These are phyloP conservation scores for Entomortierella chlamydospora DNA, from an alignment of 192 early-diverging fungal species.

Conservation along the genomic window DNA sequence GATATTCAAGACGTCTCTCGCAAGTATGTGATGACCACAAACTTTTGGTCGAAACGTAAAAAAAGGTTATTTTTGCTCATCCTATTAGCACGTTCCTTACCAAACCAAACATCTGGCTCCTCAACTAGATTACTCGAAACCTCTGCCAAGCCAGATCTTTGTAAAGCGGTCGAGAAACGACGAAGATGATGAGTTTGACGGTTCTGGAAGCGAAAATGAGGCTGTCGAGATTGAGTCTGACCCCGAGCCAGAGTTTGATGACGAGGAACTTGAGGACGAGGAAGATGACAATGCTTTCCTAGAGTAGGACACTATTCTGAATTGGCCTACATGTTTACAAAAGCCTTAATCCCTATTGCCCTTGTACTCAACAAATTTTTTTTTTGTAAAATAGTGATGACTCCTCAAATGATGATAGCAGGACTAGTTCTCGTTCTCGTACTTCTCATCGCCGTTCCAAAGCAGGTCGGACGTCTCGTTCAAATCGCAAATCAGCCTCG, in stretches of 20 bases:
- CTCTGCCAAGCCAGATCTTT: conserved; percentile 19
- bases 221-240: conserved; percentile 42
- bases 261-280: conserved; percentile 45
- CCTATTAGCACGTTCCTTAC: no score
- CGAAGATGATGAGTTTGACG: conserved; percentile 53
- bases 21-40: conserved; percentile 53
- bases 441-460: conserved; percentile 6
- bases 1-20: conserved; percentile 56
- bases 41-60: no score
- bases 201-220: conserved; percentile 41
- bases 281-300: conserved; percentile 53
- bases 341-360: no score
- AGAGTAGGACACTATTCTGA: conserved; percentile 11
- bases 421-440: conserved; percentile 28
- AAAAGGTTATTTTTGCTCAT: no score
- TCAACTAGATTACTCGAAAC: conserved; percentile 44
- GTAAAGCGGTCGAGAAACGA: conserved; percentile 33
- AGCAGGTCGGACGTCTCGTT: not conserved
- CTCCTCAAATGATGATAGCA: conserved; percentile 28
- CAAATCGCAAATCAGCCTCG: conserved; percentile 10
- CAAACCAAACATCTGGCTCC: not conserved
- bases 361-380: no score
- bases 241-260: conserved; percentile 45
- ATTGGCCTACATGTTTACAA: not conserved
- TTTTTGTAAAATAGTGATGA: conserved; percentile 10